Conservation (phyloP, 257 asterid species). For the Gardenia jasminoides region DNA sequence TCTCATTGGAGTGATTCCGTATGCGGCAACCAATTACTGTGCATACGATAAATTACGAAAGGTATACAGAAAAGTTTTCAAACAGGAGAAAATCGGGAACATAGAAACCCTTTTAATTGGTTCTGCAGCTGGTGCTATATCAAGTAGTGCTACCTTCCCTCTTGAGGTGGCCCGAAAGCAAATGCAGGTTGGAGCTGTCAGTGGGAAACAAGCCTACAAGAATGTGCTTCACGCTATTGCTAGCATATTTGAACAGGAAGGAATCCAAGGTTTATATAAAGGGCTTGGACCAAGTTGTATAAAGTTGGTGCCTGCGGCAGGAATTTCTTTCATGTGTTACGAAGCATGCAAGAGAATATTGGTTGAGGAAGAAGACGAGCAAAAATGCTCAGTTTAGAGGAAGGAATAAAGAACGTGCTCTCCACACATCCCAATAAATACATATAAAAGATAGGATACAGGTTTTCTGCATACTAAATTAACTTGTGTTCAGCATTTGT, state of each 20-base stretch:
- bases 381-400: slow-evolving; percentile 4
- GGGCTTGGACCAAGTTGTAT: slow-evolving; percentile 94
- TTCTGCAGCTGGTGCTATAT: slow-evolving; percentile 86
- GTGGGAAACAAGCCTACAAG: slow-evolving; percentile 82
- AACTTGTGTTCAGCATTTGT: background rate
- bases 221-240: slow-evolving; percentile 85
- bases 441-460: slow-evolving; percentile 15
- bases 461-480: slow-evolving; percentile 18
- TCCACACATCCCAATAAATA: slow-evolving; percentile 5
- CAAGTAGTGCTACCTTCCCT: slow-evolving; percentile 92
- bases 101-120: slow-evolving; percentile 91
- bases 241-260: slow-evolving; percentile 76
- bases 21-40: slow-evolving; percentile 83
- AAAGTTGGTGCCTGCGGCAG: slow-evolving; percentile 95
- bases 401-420: slow-evolving; percentile 22
- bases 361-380: slow-evolving; percentile 68
- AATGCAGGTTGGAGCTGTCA: slow-evolving; percentile 90
- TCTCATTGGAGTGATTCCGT: slow-evolving; percentile 85
- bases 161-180: slow-evolving; percentile 95
- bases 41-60: slow-evolving; percentile 80
- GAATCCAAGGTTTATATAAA: slow-evolving; percentile 69
- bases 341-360: slow-evolving; percentile 90
- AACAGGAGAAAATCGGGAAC: slow-evolving; percentile 69
- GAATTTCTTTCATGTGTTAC: slow-evolving; percentile 95
- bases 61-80: slow-evolving; percentile 53